phyloP scores from a whole-genome alignment of 352 stramenopile species.

The Globisporangium okanoganense region DNA sequence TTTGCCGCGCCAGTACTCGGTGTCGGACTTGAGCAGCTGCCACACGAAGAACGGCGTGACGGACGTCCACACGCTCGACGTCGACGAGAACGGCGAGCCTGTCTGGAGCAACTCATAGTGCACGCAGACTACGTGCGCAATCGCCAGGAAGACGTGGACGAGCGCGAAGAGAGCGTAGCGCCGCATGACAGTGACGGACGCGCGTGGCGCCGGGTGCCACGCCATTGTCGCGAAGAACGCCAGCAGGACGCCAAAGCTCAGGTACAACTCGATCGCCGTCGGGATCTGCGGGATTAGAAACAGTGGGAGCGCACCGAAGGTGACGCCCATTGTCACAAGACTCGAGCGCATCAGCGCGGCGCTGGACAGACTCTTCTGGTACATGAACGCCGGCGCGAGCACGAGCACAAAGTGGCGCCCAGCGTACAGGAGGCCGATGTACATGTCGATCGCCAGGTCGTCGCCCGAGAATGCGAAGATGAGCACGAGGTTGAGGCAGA shows the following conservation, averaged over 20 bases:
- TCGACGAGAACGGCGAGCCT: conserved; percentile 52
- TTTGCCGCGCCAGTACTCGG: conserved; percentile 57
- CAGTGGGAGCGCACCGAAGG: conserved; percentile 25
- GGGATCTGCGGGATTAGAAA: conserved; percentile 4
- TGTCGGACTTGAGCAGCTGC: conserved; percentile 53
- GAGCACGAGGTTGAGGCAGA: conserved; percentile 34
- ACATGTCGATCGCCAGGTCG: conserved; percentile 5
- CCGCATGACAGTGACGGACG: conserved; percentile 17
- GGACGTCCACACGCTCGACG: conserved; percentile 41
- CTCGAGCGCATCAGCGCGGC: conserved; percentile 20
- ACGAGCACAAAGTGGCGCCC: conserved; percentile 56
- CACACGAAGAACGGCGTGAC: conserved; percentile 52
- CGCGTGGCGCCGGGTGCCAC: conserved; percentile 29
- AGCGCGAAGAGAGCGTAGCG: conserved; percentile 46
- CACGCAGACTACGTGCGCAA: conserved; percentile 44
- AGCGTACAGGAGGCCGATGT: conserved; percentile 35
- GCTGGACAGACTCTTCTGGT: conserved; percentile 52
- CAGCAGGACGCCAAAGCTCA: conserved; percentile 5
- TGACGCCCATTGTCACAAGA: conserved; percentile 25
- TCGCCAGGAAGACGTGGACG: conserved; percentile 36
- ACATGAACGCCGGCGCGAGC: conserved; percentile 53
- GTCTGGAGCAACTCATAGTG: conserved; percentile 34
- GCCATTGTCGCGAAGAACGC: conserved; percentile 4
- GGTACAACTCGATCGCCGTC: conserved; percentile 7
- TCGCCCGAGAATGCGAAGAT: conserved; percentile 42